Evolutionary conservation across 1,284 basidiomycete species (phyloP).

Genomic region (Taiwanofungus camphoratus): DNA sequence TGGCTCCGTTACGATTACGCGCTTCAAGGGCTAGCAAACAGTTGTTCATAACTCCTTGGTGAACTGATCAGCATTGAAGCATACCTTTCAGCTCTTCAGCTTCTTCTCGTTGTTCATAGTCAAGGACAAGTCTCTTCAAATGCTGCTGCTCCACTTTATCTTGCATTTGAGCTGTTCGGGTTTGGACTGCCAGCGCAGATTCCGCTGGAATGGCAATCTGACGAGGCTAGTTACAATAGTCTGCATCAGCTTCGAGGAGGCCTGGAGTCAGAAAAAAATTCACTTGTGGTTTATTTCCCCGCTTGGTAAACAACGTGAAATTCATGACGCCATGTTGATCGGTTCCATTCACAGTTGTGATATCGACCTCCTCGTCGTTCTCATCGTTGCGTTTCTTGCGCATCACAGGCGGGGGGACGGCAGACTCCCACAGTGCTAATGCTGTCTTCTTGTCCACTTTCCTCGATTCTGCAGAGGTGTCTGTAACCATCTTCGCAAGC

Average conservation of each 20-base stretch:
- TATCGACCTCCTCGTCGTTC: constrained; percentile 43
- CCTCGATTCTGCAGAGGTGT: constrained; percentile 76
- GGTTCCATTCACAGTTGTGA: constrained; percentile 7
- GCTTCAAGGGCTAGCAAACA: constrained; percentile 54
- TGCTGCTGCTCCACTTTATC: constrained; percentile 95
- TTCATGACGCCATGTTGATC: constrained; percentile 64
- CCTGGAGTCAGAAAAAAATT: constrained; percentile 19
- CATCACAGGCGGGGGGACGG: constrained; percentile 62
- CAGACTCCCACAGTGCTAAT: constrained; percentile 79
- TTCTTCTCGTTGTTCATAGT: constrained; percentile 83
- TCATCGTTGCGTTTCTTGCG: constrained; percentile 58
- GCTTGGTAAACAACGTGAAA: constrained; percentile 92
- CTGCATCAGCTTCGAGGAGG: neutral
- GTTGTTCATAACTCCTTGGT: neutral
- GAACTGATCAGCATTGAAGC: neutral
- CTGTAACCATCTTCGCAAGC: constrained; percentile 91
- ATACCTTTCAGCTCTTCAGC: constrained; percentile 71
- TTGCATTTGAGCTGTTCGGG: constrained; percentile 83
- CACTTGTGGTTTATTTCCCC: constrained; percentile 90
- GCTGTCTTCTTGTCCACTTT: constrained; percentile 83
- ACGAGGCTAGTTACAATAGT: constrained; percentile 48
- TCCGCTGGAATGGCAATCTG: constrained; percentile 83
- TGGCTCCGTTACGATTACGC: constrained; percentile 54
- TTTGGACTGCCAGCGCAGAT: constrained; percentile 85
- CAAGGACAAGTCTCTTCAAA: constrained; percentile 85